Evolutionary conservation across 2,329 filamentous ascomycete genomes (phyloP), one percentile per base, ranked within the genome.

Genomic region (Trichoderma cornu-damae): DNA sequence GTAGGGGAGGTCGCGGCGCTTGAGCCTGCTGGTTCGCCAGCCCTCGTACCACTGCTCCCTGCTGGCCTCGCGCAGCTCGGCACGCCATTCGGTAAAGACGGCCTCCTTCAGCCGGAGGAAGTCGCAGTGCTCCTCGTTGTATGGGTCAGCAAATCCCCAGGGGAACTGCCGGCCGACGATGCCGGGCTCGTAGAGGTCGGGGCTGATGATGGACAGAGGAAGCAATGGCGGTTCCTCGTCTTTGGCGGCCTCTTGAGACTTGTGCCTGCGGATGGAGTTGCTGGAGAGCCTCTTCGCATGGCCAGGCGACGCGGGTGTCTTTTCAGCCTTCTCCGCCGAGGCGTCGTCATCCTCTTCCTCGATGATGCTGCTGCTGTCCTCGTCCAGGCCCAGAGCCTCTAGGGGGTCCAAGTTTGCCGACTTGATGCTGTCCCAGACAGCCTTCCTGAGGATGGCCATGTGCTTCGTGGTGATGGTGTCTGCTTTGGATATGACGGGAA

Each of bases 91-190:
- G 63, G 79, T 85, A 72, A 99, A 99, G 30, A 99, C 89, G 6
- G 88, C 86, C 59, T 97, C 92, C 74, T 94, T 94, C 64, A 99
- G 81, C 61, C 87, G 87, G 57, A 88, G 79, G 71, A 96, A 99
- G 73, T 99, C 94, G 74, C 94, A 99, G 75, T 99, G 94, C 65
- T 89, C 84, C 28, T 86, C 80, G 67, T 97, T 87, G 76, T 94
- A 92, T 0, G 94, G 94, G 68, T 97, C 90, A 4, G 94, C 94
- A 65, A 96, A 95, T 6, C 94, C 94, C 94, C 94, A 99, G 0
- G 94, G 89, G 70, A 97, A 99, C 62, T 87, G 86, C 60, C 94
- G 88, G 44, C 94, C 94, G 60, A 96, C 76, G 14, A 89, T 78
- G 30, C 81, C 83, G 7, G 87, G 86, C 66, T 95, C 89, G 73